Evolutionary conservation across 2,329 filamentous ascomycete species (phyloP), one percentile per base, ranked within the genome.

Genomic region (Pyrenochaeta sp.): DNA sequence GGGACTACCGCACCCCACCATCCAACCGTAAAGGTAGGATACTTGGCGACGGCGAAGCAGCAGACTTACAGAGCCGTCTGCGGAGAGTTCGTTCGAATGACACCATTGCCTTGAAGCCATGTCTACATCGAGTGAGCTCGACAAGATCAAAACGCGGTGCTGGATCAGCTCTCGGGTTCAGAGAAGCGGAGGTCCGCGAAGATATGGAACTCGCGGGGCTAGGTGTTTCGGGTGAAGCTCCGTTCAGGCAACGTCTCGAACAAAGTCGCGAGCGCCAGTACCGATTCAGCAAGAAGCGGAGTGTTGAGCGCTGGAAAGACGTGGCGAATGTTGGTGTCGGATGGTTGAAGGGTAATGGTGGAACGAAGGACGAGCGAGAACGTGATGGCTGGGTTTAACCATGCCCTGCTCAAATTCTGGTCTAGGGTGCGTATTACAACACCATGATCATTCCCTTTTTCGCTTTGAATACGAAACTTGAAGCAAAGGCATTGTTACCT

Each of bases 131-230:
- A 8, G 65, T 61, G 1, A 70, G 59, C 36, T 75, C 73, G 2
- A 60, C 64, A 2, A 63, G 47, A 9, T 70, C 68, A 1, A 71
- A 58, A 43, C 65, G 65, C 13, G 71, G 65, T 34, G 66, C 59
- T 19, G 60, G 59, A n/a, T 72, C 68, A 2, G 64, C 68, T 1
- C 59, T 76, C 8, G 76, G 75, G 1, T 78, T 78, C 56, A 63
- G 76, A 37, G 76, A 78, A 50, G 74, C 74, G 1, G 76, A 77
- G 56, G 70, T 77, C 8, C 59, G 68, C 22, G 75, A 77, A n/a
- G 75, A 77, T 39, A 71, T 75, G 32, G 75, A 76, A 44, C 67
- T 76, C 5, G 69, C 64, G 22, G 70, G 69, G 0, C 25, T 77
- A 6, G 69, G 66, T 19, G 43, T 64, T 1, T 63, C 59, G 5